These are phyloP conservation scores for Xylaria sp. DNA, from an alignment of 2,329 filamentous ascomycete species.

Conservation along the genomic window DNA sequence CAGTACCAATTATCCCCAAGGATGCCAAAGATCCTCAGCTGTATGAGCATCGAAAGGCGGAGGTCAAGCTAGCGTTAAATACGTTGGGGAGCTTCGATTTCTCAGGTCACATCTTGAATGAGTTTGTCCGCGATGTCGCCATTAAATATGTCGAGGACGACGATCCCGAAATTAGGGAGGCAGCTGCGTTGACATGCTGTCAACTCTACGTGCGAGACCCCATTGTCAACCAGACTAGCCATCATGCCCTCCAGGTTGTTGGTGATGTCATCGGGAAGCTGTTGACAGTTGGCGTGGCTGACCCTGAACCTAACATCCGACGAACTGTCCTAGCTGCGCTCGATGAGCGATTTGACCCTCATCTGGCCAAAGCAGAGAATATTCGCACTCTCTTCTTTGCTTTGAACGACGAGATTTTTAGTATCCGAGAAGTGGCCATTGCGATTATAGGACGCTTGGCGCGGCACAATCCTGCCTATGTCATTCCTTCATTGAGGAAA, in stretches of 20 bases:
- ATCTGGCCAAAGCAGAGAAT: conserved; percentile 97
- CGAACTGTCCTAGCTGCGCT: conserved; percentile 86
- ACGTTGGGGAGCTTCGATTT: conserved; percentile 99
- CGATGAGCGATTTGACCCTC: conserved; percentile 91
- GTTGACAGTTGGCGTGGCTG: conserved; percentile 90
- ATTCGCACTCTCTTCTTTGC: conserved; percentile 95
- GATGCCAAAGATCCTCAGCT: conserved; percentile 84
- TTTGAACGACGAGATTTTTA: conserved; percentile 91
- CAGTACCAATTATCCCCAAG: conserved; percentile 82
- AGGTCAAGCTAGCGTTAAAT: conserved; percentile 91
- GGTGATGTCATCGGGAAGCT: conserved; percentile 98
- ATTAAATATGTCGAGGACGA: conserved; percentile 98
- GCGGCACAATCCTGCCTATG: conserved; percentile 91
- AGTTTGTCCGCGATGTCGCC: conserved; percentile 97
- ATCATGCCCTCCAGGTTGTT: conserved; percentile 95
- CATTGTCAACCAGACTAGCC: conserved; percentile 96
- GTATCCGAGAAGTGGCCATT: conserved; percentile 92
- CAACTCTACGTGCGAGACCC: conserved; percentile 97
- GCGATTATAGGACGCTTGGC: conserved; percentile 94
- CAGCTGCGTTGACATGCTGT: conserved; percentile 94
- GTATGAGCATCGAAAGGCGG: conserved; percentile 80
- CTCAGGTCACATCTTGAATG: conserved; percentile 87
- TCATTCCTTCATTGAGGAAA: conserved; percentile 94
- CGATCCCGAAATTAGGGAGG: conserved; percentile 89
- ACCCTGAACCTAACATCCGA: conserved; percentile 87